Percentiles rank a stretch among this genome's conserved stretches.
Conservation (phyloP, 352 stramenopile species). For the Saprolegnia diclina region DNA sequence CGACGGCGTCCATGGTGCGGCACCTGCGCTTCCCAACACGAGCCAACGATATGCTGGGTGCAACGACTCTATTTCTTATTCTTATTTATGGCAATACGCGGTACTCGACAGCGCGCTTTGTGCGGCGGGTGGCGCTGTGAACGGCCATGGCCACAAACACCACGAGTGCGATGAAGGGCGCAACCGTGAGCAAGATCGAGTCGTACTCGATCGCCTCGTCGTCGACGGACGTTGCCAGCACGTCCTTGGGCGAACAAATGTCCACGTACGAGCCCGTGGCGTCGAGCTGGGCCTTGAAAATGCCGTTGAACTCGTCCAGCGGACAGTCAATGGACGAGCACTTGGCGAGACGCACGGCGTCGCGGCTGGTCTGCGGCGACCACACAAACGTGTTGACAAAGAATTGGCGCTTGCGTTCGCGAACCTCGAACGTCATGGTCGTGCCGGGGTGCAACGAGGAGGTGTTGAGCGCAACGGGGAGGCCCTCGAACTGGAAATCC, state of each 20-base stretch:
- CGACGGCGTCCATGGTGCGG: neutral
- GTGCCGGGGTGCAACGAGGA: conserved; percentile 62
- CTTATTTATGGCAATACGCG: neutral
- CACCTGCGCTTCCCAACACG: neutral
- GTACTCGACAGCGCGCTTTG: neutral
- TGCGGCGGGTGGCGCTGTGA: neutral
- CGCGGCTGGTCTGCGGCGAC: conserved; percentile 51
- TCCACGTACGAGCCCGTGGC: conserved; percentile 63
- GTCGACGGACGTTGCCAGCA: too few relatives aligned
- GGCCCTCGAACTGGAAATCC: conserved; percentile 67
- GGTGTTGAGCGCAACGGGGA: conserved; percentile 49
- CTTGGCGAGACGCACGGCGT: conserved; percentile 49
- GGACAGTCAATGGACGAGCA: conserved; percentile 51
- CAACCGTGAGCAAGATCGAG: neutral
- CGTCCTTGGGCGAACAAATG: conserved; percentile 35
- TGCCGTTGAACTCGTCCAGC: conserved; percentile 44
- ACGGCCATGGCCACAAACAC: neutral
- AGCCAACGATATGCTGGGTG: neutral
- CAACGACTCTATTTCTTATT: neutral
- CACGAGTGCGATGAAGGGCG: neutral
- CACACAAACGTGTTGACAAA: conserved; percentile 67
- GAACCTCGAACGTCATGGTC: conserved; percentile 71
- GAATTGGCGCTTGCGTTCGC: conserved; percentile 28
- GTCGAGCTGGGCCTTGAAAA: conserved; percentile 52
- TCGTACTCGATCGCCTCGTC: neutral